Base-by-base conservation (phyloP, 257 asterid species). In the Solanum arcanum region DNA sequence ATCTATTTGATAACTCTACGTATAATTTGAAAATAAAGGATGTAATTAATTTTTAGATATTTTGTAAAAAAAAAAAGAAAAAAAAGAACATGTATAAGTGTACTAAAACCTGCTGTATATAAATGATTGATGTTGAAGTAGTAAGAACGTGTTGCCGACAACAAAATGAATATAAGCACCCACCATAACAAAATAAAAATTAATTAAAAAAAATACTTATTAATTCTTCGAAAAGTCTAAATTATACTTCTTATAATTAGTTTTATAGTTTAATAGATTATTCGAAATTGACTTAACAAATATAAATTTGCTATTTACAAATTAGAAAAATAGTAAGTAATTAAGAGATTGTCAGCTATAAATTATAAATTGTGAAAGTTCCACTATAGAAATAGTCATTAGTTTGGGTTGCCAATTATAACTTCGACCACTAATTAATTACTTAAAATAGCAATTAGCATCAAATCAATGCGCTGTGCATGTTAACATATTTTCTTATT, bases 1-100 rank as follows among this genome's bases (percentile, higher is more conserved):
- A 0, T 18, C 0, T 18, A 18, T 49, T 6, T 56, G 62, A 56
- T 10, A 56, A 10, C n/a, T 56, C 5, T 7, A 0, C 11, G 0
- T 56, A 18, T 56, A 56, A 56, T n/a, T 18, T 56, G 25, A n/a
- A 20, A 20, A 56, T 56, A 56, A n/a, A 7, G 12, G 64, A 56
- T 20, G 25, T 56, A 20, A 52, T 52, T 16, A 52, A 6, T 18
- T 16, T 52, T 16, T 18, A 52, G 23, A 52, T 16, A 52, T 52
- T 52, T 16, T 18, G 60, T 49, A 49, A 49, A 52, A 16, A 52
- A 0, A 16, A 0, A 6, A 52, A 0, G 6, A 0, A 6, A 41
- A 8, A 52, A 52, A 56, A 25, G 64, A 56, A 62, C 31, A 62
- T 62, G 29, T 23, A 4, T 7, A 70, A 7, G 46, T 16, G 25